phyloP scores from a whole-genome alignment of 106 monocot species.

The Apostasia shenzhenica region DNA sequence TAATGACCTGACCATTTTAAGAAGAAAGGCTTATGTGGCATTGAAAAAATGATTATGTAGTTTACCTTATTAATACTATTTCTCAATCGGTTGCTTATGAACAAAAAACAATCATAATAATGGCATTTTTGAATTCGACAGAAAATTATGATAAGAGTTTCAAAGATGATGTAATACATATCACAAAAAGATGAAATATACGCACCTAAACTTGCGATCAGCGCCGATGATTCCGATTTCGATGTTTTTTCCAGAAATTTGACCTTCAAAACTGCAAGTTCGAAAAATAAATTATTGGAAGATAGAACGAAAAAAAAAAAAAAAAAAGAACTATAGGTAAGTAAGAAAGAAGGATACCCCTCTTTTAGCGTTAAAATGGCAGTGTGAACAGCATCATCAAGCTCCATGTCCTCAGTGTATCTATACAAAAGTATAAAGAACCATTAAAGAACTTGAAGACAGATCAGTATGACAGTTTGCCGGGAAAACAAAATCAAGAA shows the following conservation, averaged over 20 bases:
- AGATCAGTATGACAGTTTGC: background rate
- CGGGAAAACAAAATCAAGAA: too few species aligned
- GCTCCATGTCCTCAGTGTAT: constrained; percentile 99
- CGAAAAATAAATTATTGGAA: constrained; percentile 5
- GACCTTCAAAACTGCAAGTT: constrained; percentile 81
- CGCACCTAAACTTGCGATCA: constrained; percentile 77
- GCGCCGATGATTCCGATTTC: constrained; percentile 88
- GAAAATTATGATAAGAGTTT: too few species aligned
- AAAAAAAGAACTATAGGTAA: too few species aligned
- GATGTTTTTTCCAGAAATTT: constrained; percentile 96
- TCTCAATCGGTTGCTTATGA: too few species aligned
- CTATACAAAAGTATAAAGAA: constrained; percentile 19
- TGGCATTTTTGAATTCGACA: too few species aligned
- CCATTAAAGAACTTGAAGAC: background rate
- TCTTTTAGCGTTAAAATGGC: constrained; percentile 98
- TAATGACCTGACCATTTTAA: too few species aligned
- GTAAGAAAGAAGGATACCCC: constrained; percentile 49
- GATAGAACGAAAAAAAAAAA: background rate
- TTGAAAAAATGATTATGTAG: too few species aligned
- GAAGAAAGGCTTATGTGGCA: too few species aligned
- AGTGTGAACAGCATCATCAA: constrained; percentile 98
- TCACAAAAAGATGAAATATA: background rate
- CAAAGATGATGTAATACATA: background rate
- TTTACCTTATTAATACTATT: too few species aligned
- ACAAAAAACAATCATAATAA: too few species aligned